Conservation (phyloP, 352 stramenopile species). For the Phytophthora europaea region DNA sequence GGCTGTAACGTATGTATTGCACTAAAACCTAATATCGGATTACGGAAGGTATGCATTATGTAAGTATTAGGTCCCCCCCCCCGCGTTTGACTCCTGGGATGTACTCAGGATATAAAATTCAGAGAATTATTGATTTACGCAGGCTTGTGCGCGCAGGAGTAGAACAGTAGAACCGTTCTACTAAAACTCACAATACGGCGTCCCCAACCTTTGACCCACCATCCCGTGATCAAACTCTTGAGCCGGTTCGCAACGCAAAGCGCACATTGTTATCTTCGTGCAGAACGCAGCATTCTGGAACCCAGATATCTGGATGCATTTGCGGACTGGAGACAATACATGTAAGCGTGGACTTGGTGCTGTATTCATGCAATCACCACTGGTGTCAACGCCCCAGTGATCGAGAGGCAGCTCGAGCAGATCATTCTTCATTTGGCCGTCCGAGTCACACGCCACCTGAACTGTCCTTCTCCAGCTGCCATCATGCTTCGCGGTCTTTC, state of each 20-base stretch:
- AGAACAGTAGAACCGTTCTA: conserved; percentile 11
- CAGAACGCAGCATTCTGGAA: background rate
- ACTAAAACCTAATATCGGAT: too few relatives aligned
- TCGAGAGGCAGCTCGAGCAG: background rate
- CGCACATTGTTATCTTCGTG: conserved; percentile 7
- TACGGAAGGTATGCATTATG: too few relatives aligned
- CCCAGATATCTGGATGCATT: background rate
- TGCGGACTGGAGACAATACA: background rate
- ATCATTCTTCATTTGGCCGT: conserved; percentile 21
- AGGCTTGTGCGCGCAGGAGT: too few relatives aligned
- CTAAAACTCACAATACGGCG: too few relatives aligned
- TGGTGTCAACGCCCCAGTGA: background rate
- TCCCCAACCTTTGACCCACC: background rate
- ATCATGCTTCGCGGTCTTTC: conserved; percentile 28
- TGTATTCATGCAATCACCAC: background rate
- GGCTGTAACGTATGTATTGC: too few relatives aligned
- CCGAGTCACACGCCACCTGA: background rate
- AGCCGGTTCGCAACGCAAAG: conserved; percentile 25
- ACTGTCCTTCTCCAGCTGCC: background rate
- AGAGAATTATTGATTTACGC: too few relatives aligned
- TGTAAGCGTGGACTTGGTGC: too few relatives aligned
- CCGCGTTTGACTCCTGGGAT: too few relatives aligned
- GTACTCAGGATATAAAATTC: too few relatives aligned
- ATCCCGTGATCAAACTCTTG: conserved; percentile 15
- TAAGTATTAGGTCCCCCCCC: too few relatives aligned